Evolutionary conservation across 306 rosid species (phyloP), one percentile per base, ranked within the genome.

Genomic region (Cicer arietinum): DNA sequence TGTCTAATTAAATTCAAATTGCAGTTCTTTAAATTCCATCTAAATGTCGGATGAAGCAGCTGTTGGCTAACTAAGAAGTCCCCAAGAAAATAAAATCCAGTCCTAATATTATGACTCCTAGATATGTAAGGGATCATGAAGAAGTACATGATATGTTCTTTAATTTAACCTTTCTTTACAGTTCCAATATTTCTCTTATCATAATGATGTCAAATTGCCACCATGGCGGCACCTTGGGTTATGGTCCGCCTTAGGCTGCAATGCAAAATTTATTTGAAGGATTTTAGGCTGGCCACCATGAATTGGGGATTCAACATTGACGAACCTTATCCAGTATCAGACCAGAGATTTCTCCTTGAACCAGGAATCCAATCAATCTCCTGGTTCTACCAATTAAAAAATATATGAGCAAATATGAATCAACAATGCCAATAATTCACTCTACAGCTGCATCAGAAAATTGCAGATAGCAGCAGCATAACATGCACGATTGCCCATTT

Each of bases 1-100:
- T 8, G 44, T 30, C 39, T 39, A 1, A 17, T 18, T 79, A 30
- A 22, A 69, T 60, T 69, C 69, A 47, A 70, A 50, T 60, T 51
- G n/a, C 44, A 61, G 22, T 60, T 70, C 43, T 44, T 22, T 39
- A 30, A 59, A 70, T 37, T 61, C 22, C 72, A 79, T 16, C 18
- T 7, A 77, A 69, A 57, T 59, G 8, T 69, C 47, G 41, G 14
- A 48, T 10, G 17, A 59, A 40, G 35, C 16, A 61, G 58, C 10
- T 40, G 37, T 50, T 60, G 47, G 37, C 40, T 69, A 61, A 39
- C 37, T 58, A 16, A 46, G 20, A 77, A 44, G 71, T 60, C 12
- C 16, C 59, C 68, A 2, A 30, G 37, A 30, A 12, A 30, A 51
- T n/a, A 8, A 64, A 70, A 35, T 12, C 14, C 50, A 17, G 5